A percentile compares a stretch with the other conserved stretches of the same genome.
phyloP scores from a whole-genome alignment of 2,329 filamentous ascomycete genomes.

The Ophiostoma perfectum region DNA sequence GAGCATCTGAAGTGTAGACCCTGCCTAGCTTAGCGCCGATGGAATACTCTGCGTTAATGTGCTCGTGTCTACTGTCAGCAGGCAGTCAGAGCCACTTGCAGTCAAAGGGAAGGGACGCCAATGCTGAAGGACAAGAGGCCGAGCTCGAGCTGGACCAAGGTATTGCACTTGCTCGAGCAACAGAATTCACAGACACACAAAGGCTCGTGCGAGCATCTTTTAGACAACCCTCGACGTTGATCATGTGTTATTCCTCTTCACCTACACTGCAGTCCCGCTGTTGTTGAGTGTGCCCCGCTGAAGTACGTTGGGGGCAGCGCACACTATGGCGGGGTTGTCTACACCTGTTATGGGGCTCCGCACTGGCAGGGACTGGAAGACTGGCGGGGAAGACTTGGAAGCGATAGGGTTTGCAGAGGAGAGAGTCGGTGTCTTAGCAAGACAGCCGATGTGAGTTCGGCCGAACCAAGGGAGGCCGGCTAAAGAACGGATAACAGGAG shows the following conservation, averaged over 20 bases:
- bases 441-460: neutral
- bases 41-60: too few relatives aligned
- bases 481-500: neutral
- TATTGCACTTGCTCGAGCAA: too few relatives aligned
- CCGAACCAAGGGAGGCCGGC: neutral
- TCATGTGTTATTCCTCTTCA: neutral
- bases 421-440: neutral
- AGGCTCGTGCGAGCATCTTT: neutral
- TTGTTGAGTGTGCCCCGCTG: neutral
- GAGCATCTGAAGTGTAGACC: neutral
- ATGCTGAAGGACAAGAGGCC: too few relatives aligned
- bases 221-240: neutral
- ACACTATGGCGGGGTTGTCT: slow-evolving; percentile 5
- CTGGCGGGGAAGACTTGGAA: too few relatives aligned
- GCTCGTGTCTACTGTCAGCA: too few relatives aligned
- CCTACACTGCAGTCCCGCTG: neutral
- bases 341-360: neutral
- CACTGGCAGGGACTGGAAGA: neutral
- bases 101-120: too few relatives aligned
- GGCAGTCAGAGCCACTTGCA: too few relatives aligned
- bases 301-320: neutral
- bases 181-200: neutral
- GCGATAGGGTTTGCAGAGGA: neutral
- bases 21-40: neutral
- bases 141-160: too few relatives aligned